A percentile compares a stretch with the other conserved stretches of the same genome.
Conservation (phyloP, 441 rosid genomes). For the Rhodomyrtus psidioides region DNA sequence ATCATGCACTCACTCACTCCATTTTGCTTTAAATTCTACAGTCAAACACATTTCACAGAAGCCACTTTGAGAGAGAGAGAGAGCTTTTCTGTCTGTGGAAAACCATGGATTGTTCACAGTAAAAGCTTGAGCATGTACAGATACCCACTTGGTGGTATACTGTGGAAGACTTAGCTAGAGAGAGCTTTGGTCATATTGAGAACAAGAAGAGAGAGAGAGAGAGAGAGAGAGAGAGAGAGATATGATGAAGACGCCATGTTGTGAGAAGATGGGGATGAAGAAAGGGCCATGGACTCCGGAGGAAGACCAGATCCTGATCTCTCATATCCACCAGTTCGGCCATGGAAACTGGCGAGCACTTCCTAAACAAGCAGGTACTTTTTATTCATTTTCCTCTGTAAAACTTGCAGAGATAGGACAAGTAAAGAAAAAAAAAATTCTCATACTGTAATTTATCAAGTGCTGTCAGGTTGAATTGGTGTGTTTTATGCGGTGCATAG, state of each 20-base stretch:
- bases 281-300: conserved; percentile 49
- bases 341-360: conserved; percentile 49
- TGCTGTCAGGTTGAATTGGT: neutral
- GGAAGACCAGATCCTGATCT: conserved; percentile 26
- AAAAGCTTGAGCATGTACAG: neutral
- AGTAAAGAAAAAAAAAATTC: no score
- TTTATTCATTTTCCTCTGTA: no score
- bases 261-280: conserved; percentile 46
- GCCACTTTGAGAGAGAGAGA: neutral
- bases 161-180: neutral
- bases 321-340: conserved; percentile 21
- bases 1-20: neutral
- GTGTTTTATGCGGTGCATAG: neutral
- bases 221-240: neutral
- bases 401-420: no score
- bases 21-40: neutral
- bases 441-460: neutral
- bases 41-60: neutral
- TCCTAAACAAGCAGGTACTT: conserved; percentile 38
- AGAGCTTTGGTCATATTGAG: neutral
- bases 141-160: neutral
- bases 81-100: neutral
- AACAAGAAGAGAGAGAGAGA: neutral
- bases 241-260: conserved; percentile 36
- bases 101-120: neutral